phyloP scores from a whole-genome alignment of 1,284 basidiomycete genomes.

The Sparassis latifolia region DNA sequence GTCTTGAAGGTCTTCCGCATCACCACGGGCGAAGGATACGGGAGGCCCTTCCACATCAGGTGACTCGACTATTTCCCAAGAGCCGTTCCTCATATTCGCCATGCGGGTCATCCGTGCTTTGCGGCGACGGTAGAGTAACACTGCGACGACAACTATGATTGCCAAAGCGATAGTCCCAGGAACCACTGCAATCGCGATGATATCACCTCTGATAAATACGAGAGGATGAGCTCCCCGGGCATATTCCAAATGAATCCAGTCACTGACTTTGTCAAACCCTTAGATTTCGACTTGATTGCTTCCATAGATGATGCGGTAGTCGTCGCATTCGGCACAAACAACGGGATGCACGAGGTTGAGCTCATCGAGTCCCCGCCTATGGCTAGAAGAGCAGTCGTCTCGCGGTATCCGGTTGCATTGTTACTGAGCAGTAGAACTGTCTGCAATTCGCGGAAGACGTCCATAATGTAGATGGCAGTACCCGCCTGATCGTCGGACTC shows the following conservation, averaged over 20 bases:
- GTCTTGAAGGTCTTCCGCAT: too few relatives aligned
- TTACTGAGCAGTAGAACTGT: constrained; percentile 35
- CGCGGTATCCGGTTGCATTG: constrained; percentile 19
- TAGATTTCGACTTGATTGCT: constrained; percentile 1
- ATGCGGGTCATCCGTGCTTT: constrained; percentile 2
- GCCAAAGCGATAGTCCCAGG: constrained; percentile 31
- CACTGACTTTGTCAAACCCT: constrained; percentile 18
- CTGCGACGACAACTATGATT: constrained; percentile 19
- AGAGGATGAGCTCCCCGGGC: neutral
- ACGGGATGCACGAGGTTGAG: constrained; percentile 23
- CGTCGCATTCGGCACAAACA: constrained; percentile 1
- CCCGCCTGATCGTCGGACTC: constrained; percentile 22
- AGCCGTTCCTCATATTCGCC: neutral
- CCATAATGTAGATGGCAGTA: constrained; percentile 40
- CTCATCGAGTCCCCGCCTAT: constrained; percentile 24
- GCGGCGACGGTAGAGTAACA: constrained; percentile 26
- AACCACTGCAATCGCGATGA: constrained; percentile 32
- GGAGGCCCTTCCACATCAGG: neutral
- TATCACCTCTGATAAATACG: constrained; percentile 9
- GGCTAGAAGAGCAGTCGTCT: constrained; percentile 23
- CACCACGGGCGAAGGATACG: neutral
- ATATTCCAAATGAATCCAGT: neutral
- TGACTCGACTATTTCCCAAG: neutral
- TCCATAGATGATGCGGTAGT: constrained; percentile 3
- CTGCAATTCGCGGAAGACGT: constrained; percentile 29